phyloP scores from a whole-genome alignment of 352 stramenopile genomes.

The Sclerospora graminicola region DNA sequence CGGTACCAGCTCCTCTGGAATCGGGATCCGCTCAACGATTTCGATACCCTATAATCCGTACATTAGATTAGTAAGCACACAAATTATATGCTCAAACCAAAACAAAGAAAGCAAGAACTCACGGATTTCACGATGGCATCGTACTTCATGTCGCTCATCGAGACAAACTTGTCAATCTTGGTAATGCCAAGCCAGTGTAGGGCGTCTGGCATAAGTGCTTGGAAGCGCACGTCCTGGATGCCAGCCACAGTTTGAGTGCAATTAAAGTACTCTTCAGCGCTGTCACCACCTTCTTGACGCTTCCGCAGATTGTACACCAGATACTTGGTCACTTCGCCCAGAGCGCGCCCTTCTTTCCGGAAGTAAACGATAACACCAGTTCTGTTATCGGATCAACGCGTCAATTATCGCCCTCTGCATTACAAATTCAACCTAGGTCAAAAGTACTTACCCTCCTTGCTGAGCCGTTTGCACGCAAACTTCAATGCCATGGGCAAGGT shows the following conservation, averaged over 20 bases:
- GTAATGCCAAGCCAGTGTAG: slow-evolving; percentile 97
- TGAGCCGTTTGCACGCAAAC: slow-evolving; percentile 97
- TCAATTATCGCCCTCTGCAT: not conserved
- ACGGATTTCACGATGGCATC: slow-evolving; percentile 96
- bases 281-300: slow-evolving; percentile 95
- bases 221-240: slow-evolving; percentile 97
- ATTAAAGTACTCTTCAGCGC: slow-evolving; percentile 97
- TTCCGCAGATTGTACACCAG: slow-evolving; percentile 99
- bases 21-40: slow-evolving; percentile 97
- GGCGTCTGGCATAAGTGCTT: slow-evolving; percentile 98
- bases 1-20: slow-evolving; percentile 95
- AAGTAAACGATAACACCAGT: slow-evolving; percentile 98
- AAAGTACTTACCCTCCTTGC: slow-evolving; percentile 82
- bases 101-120: slow-evolving; percentile 8
- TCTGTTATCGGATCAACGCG: slow-evolving; percentile 17
- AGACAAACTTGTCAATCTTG: slow-evolving; percentile 91
- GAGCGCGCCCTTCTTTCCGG: slow-evolving; percentile 94
- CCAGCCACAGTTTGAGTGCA: slow-evolving; percentile 97
- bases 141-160: slow-evolving; percentile 99
- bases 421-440: not conserved
- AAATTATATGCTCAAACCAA: not conserved
- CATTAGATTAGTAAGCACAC: slow-evolving; percentile 2
- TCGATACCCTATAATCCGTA: slow-evolving; percentile 85
- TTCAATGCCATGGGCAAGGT: slow-evolving; percentile 98
- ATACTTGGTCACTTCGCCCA: slow-evolving; percentile 99